Evolutionary conservation across 2,329 filamentous ascomycete species (phyloP).

Genomic region (Talaromyces amestolkiae): DNA sequence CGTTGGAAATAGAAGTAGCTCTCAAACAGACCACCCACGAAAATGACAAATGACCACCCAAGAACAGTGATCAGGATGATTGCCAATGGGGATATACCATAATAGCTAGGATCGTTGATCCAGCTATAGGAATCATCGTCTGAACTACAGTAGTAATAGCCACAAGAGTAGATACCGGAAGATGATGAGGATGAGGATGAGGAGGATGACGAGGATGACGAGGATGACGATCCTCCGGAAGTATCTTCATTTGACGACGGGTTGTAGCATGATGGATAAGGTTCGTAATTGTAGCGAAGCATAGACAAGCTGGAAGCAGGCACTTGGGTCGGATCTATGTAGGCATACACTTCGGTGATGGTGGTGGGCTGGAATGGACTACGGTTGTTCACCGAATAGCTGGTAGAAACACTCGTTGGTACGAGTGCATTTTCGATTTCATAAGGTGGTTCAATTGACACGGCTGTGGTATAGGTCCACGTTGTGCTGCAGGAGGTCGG

Average conservation of each 20-base stretch:
- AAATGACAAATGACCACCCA: conserved; percentile 29
- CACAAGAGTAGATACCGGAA: conserved; percentile 3
- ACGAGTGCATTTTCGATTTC: conserved; percentile 23
- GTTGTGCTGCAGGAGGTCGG: conserved; percentile 30
- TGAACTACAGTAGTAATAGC: conserved; percentile 13
- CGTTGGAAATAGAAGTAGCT: conserved; percentile 33
- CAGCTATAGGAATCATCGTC: conserved; percentile 21
- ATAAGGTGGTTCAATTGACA: conserved; percentile 22
- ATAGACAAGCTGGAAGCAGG: conserved; percentile 23
- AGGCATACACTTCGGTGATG: conserved; percentile 27
- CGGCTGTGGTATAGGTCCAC: conserved; percentile 29
- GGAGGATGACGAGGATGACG: background rate
- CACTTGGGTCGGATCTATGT: conserved; percentile 31
- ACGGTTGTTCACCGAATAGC: conserved; percentile 25
- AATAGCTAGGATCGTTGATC: conserved; percentile 25
- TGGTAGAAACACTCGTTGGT: conserved; percentile 24
- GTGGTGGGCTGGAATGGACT: conserved; percentile 28
- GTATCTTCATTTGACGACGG: conserved; percentile 11
- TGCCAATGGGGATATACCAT: conserved; percentile 28
- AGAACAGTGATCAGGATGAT: conserved; percentile 27
- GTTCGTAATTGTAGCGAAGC: conserved; percentile 24
- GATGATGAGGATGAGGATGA: background rate
- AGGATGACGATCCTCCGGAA: conserved; percentile 6
- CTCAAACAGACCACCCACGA: conserved; percentile 32
- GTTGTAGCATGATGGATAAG: conserved; percentile 18